Evolutionary conservation across 139 green algal species (phyloP), one percentile per base, ranked within the genome.

Genomic region (Chlamydomonas sp.): DNA sequence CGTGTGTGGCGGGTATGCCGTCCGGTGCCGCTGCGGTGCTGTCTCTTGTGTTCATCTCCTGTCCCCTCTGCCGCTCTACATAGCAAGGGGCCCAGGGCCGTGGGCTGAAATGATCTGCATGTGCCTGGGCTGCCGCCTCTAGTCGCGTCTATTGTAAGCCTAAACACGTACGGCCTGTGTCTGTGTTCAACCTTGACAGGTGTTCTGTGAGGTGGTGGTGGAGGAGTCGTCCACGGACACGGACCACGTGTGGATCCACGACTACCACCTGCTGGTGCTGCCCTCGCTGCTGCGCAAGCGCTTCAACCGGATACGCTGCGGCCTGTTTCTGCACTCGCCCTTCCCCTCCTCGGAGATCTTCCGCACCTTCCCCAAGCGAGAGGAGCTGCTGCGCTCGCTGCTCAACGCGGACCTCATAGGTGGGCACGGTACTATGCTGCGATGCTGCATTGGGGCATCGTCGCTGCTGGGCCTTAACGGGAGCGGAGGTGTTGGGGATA

Each of bases 211-310:
- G 88, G 95, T 94, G 88, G 87, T 98, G n/a, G 92, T 97, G 2
- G 96, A 98, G 92, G 94, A 97, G 75, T 88, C 95, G 17, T 77
- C 77, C 12, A 93, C 94, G 68, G 95, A 98, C 73, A 92, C 93
- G 2, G 97, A 99, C 92, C 98, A 94, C 90, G 97, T 99, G 76
- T 99, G 98, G 98, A 97, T 99, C 59, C 98, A 99, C 85, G 98
- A 99, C 95, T 99, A 99, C 93, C 98, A 99, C 93, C 93, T 99
- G 72, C 95, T 99, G 90, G 96, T 99, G 84, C 94, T 99, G 89
- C 98, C 98, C 72, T 97, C 93, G 18, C 94, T 99, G 89, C 90
- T 99, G 85, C 94, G 97, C 74, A 97, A 97, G 85, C 89, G 95
- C 14, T 96, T 97, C 88, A 91, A 97, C 92, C 75, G 84, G 17